Percentiles rank a stretch among this genome's conserved stretches.
Conservation (phyloP, 2,329 filamentous ascomycete species). For the Leptographium wingfieldii region DNA sequence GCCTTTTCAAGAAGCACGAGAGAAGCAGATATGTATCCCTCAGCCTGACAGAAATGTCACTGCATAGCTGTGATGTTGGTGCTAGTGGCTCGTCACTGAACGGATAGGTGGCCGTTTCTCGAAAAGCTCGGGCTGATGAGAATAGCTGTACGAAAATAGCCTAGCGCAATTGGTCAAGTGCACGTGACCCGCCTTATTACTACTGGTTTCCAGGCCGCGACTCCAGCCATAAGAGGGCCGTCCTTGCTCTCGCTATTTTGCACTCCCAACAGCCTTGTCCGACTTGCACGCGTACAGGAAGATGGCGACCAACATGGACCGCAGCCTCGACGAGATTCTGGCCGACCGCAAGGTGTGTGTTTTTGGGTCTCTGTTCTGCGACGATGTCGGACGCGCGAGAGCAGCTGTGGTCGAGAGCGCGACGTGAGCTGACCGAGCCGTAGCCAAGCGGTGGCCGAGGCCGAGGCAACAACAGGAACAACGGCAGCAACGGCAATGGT, state of each 20-base stretch:
- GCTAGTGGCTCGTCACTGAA: not conserved
- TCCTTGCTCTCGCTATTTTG: not conserved
- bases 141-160: slow-evolving; percentile 10
- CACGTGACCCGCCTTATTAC: not conserved
- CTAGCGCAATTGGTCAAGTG: slow-evolving; percentile 1
- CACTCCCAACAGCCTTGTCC: not conserved
- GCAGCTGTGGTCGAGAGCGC: not conserved
- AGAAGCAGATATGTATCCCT: not conserved
- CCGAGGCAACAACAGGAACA: slow-evolving; percentile 22
- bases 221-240: not conserved
- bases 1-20: not conserved
- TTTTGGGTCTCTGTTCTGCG: not conserved
- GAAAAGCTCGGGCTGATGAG: not conserved
- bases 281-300: not conserved
- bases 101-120: not conserved
- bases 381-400: not conserved
- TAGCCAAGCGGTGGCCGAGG: slow-evolving; percentile 14
- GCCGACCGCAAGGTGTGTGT: slow-evolving; percentile 26
- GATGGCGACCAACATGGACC: slow-evolving; percentile 28
- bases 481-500: not conserved
- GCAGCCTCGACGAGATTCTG: slow-evolving; percentile 44
- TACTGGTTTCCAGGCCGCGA: not conserved
- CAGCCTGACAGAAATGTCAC: not conserved
- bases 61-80: not conserved
- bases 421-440: not conserved